A percentile compares a stretch with the other conserved stretches of the same genome.
Evolutionary conservation across 2,329 filamentous ascomycete genomes (phyloP).

Genomic region (Trichoderma atroviride): DNA sequence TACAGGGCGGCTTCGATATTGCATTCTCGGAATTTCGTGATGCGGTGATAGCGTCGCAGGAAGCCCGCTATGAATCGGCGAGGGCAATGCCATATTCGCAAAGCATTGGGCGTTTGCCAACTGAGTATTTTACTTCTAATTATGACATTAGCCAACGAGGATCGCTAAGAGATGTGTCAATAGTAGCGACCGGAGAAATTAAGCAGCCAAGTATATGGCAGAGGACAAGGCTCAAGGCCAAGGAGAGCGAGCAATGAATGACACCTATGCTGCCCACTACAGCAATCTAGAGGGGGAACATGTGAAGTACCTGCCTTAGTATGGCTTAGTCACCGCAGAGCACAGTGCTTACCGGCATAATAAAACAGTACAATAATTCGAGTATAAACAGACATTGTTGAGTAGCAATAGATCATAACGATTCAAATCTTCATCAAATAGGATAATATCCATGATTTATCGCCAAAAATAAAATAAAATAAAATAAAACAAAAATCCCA

Average conservation of each 20-base stretch:
- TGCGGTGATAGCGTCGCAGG: constrained; percentile 1
- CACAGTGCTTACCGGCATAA: not conserved
- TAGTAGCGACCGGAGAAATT: not conserved
- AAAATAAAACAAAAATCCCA: too few relatives aligned
- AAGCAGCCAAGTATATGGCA: not conserved
- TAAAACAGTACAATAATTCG: not conserved
- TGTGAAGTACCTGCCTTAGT: constrained; percentile 4
- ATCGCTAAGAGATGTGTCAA: not conserved
- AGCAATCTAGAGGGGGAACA: constrained; percentile 14
- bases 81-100: constrained; percentile 16
- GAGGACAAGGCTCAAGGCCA: not conserved
- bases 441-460: too few relatives aligned
- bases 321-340: constrained; percentile 13
- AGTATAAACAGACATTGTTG: not conserved
- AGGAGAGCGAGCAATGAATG: constrained; percentile 18
- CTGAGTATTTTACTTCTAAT: not conserved
- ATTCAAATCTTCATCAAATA: not conserved
- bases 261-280: constrained; percentile 10
- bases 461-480: too few relatives aligned
- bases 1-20: constrained; percentile 64
- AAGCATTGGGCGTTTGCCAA: constrained; percentile 9
- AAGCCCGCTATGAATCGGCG: constrained; percentile 13
- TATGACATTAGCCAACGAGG: not conserved
- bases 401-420: not conserved
- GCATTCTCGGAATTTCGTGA: constrained; percentile 50